Conservation (phyloP, 352 stramenopile genomes). For the Blastocystis sp. region DNA sequence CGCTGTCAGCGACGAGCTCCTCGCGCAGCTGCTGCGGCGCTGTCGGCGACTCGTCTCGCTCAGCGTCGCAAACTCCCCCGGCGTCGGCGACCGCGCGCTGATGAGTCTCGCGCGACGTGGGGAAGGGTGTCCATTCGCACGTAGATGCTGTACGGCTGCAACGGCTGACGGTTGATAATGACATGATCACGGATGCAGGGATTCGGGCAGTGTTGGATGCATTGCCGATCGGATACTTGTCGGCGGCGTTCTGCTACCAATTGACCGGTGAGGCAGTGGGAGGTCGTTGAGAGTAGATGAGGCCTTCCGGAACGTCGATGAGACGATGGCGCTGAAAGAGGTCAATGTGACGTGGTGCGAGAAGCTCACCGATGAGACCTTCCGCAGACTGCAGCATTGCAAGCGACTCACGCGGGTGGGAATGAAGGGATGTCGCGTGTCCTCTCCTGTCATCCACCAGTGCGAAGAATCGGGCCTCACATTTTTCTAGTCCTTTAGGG, state of each 20-base stretch:
- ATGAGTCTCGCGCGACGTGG: not conserved
- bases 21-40: not conserved
- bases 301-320: not conserved
- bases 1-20: not conserved
- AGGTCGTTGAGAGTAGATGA: not conserved
- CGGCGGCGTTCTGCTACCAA: conserved; percentile 4
- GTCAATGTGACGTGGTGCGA: conserved; percentile 53
- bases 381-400: conserved; percentile 22
- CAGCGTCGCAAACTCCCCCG: conserved; percentile 15
- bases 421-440: conserved; percentile 14
- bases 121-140: not conserved
- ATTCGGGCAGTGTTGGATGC: not conserved
- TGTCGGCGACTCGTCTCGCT: not conserved
- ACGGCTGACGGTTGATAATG: conserved; percentile 5
- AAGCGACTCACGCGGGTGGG: not conserved
- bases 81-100: not conserved
- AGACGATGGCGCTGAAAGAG: not conserved
- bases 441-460: not conserved
- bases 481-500: conserved; percentile 53
- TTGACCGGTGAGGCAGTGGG: not conserved
- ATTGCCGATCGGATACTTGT: not conserved
- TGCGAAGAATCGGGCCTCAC: conserved; percentile 17
- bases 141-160: not conserved
- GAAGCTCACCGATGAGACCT: conserved; percentile 30
- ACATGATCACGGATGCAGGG: conserved; percentile 5